Conservation (phyloP, 371 early-diverging fungal species). For the Mycotypha africana region DNA sequence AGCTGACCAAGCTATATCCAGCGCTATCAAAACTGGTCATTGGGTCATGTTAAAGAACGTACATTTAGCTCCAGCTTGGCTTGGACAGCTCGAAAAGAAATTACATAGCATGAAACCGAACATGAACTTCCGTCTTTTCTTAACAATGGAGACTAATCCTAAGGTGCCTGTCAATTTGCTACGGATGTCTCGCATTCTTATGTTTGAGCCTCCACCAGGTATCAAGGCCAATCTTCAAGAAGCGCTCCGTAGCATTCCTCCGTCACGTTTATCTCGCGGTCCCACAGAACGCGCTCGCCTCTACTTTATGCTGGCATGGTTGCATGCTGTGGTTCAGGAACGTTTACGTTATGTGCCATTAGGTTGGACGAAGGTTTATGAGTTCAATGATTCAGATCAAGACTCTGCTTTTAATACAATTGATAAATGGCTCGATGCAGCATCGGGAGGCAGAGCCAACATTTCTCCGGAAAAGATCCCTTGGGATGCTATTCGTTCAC, state of each 20-base stretch:
- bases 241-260: conserved; percentile 69
- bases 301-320: conserved; percentile 95
- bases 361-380: conserved; percentile 96
- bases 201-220: conserved; percentile 96
- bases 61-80: conserved; percentile 92
- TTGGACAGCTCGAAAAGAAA: conserved; percentile 92
- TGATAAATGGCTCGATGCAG: conserved; percentile 86
- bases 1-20: conserved; percentile 88
- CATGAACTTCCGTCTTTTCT: conserved; percentile 85
- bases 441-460: conserved; percentile 80
- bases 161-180: conserved; percentile 92
- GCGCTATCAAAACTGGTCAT: conserved; percentile 77
- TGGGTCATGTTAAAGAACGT: conserved; percentile 99
- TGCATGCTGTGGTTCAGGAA: conserved; percentile 93
- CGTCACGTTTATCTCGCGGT: conserved; percentile 54
- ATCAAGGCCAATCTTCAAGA: conserved; percentile 91
- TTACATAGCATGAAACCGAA: conserved; percentile 84
- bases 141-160: conserved; percentile 97
- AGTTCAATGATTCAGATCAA: conserved; percentile 97
- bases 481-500: conserved; percentile 87
- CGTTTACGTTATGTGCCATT: conserved; percentile 94
- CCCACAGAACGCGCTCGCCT: conserved; percentile 87
- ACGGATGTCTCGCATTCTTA: conserved; percentile 84
- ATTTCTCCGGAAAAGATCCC: conserved; percentile 94
- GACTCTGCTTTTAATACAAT: conserved; percentile 86